These are phyloP conservation scores for Begonia masoniana DNA, from an alignment of 306 rosid species.

Conservation along the genomic window DNA sequence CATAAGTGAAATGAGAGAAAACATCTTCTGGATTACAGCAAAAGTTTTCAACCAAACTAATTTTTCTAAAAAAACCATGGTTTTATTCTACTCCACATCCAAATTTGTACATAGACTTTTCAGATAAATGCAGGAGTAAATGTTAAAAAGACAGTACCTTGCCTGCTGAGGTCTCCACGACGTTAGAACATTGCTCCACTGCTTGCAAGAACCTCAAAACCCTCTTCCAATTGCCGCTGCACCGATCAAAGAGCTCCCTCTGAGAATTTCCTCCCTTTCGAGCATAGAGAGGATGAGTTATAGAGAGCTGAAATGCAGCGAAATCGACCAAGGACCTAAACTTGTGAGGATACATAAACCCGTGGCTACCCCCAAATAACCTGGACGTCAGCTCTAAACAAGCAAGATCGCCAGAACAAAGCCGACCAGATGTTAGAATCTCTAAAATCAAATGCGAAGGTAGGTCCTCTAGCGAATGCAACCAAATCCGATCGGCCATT, in stretches of 20 bases:
- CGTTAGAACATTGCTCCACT: constrained; percentile 60
- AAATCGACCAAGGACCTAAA: constrained; percentile 68
- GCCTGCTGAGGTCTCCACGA: constrained; percentile 80
- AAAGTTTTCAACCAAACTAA: no score
- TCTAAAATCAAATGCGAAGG: constrained; percentile 79
- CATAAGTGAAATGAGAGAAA: no score
- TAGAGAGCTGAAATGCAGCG: constrained; percentile 62
- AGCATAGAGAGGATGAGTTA: constrained; percentile 35
- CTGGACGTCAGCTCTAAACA: constrained; percentile 74
- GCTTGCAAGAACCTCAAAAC: constrained; percentile 80
- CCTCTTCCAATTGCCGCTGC: constrained; percentile 73
- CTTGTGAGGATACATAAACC: constrained; percentile 29
- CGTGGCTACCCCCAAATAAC: constrained; percentile 32
- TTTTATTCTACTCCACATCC: not conserved
- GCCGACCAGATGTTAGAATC: constrained; percentile 56
- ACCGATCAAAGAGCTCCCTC: constrained; percentile 55
- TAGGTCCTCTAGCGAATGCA: constrained; percentile 25
- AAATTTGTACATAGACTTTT: constrained; percentile 13
- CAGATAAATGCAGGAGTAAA: constrained; percentile 7
- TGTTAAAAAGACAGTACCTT: constrained; percentile 57
- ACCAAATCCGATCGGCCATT: constrained; percentile 26
- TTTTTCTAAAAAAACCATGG: no score
- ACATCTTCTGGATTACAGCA: no score
- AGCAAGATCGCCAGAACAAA: constrained; percentile 58
- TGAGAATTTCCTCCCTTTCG: constrained; percentile 37